Evolutionary conservation across 257 asterid species (phyloP).

Genomic region (Solanum okadae): DNA sequence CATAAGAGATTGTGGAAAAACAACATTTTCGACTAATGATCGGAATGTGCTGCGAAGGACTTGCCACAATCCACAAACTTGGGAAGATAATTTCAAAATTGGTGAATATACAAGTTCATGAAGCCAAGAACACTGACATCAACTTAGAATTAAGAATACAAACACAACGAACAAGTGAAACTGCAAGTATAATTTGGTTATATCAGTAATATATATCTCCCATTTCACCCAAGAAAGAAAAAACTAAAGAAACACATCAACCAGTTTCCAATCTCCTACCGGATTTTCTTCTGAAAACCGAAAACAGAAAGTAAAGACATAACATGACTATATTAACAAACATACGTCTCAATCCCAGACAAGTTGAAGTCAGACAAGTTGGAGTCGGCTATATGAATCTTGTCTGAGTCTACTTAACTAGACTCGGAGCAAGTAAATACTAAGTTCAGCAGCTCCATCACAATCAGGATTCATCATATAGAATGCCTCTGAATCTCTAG

Average conservation of each 20-base stretch:
- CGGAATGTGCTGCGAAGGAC: background rate
- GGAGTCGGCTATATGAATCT: background rate
- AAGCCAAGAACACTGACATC: background rate
- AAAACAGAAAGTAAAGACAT: background rate
- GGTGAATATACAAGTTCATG: background rate
- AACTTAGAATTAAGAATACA: background rate
- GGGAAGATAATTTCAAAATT: background rate
- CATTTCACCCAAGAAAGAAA: background rate
- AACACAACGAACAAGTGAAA: background rate
- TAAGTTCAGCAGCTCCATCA: slow-evolving; percentile 49
- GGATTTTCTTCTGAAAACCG: background rate
- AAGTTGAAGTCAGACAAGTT: background rate
- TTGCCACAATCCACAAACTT: background rate
- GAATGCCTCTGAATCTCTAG: slow-evolving; percentile 52
- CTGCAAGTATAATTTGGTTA: background rate
- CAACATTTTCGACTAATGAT: background rate
- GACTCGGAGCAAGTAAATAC: slow-evolving; percentile 46
- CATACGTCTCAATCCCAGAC: background rate
- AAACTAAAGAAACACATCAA: background rate
- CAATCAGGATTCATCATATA: slow-evolving; percentile 59
- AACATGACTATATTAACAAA: background rate
- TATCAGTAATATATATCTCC: background rate
- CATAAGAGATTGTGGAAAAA: background rate
- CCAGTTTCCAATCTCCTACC: background rate
- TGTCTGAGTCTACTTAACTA: background rate